phyloP scores from a whole-genome alignment of 352 stramenopile species.

The Globisporangium solare region DNA sequence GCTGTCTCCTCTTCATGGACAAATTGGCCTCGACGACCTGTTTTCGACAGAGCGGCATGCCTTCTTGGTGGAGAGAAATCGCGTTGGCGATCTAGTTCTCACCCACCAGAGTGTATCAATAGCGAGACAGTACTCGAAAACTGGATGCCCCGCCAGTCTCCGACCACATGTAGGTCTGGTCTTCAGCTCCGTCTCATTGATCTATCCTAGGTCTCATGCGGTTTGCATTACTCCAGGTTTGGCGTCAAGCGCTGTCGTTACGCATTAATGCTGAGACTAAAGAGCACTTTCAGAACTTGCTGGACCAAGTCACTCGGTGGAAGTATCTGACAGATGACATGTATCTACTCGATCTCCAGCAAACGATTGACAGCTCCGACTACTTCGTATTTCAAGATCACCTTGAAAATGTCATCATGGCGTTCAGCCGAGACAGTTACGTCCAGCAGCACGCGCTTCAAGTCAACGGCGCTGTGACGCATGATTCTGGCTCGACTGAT shows the following conservation, averaged over 20 bases:
- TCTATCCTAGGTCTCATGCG: background rate
- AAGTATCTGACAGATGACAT: slow-evolving; percentile 71
- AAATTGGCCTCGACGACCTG: slow-evolving; percentile 67
- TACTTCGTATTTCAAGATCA: slow-evolving; percentile 84
- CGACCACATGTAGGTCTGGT: slow-evolving; percentile 32
- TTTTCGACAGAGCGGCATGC: slow-evolving; percentile 44
- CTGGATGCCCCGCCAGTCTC: slow-evolving; percentile 52
- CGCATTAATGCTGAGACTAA: slow-evolving; percentile 25
- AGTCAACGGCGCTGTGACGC: slow-evolving; percentile 44
- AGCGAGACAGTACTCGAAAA: slow-evolving; percentile 75
- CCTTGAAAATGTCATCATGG: slow-evolving; percentile 63
- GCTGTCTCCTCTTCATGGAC: slow-evolving; percentile 38
- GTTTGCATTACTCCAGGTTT: slow-evolving; percentile 29
- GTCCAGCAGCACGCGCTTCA: slow-evolving; percentile 35
- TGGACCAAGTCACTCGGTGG: slow-evolving; percentile 27
- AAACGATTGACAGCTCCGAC: slow-evolving; percentile 66
- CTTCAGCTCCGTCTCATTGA: too few species aligned
- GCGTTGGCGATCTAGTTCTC: slow-evolving; percentile 60
- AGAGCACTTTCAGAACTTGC: slow-evolving; percentile 47
- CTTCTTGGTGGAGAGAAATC: slow-evolving; percentile 61
- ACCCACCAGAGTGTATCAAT: slow-evolving; percentile 61
- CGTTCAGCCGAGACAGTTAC: slow-evolving; percentile 60
- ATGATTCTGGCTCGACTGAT: too few species aligned
- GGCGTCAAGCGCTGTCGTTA: slow-evolving; percentile 47
- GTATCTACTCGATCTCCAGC: slow-evolving; percentile 79